Conservation (phyloP, 2,329 filamentous ascomycete species). For the Pestalotiopsis sp. region DNA sequence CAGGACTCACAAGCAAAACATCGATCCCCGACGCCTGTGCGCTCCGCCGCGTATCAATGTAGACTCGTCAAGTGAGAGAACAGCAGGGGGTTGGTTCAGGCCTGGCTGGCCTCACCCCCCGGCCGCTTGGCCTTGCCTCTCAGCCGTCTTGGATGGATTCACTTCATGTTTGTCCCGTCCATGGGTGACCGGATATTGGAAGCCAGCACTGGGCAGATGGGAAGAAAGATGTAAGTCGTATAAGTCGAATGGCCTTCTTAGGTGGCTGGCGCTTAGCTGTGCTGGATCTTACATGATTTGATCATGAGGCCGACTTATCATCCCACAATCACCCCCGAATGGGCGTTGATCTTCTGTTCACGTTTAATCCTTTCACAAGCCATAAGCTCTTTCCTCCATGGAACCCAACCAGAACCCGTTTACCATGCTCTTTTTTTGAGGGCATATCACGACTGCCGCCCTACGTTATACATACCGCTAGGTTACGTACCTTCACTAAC, state of each 20-base stretch:
- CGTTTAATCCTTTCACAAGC: not conserved
- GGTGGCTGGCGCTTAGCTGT: slow-evolving; percentile 9
- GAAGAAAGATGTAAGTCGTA: not conserved
- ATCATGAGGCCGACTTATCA: not conserved
- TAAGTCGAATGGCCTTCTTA: not conserved
- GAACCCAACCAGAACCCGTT: not conserved
- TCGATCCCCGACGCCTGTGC: slow-evolving; percentile 28
- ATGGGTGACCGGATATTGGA: too few species aligned
- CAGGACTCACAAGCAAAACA: slow-evolving; percentile 22
- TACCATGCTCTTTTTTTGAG: not conserved
- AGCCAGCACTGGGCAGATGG: not conserved
- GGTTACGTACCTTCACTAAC: not conserved
- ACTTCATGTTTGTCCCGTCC: not conserved
- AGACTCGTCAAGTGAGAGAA: slow-evolving; percentile 20
- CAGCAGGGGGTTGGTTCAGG: slow-evolving; percentile 13
- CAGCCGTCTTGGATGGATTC: not conserved
- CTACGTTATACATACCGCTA: not conserved
- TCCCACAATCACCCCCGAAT: not conserved
- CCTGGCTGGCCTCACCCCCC: slow-evolving; percentile 17
- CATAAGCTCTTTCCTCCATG: not conserved
- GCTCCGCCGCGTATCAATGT: slow-evolving; percentile 16
- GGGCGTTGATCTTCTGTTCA: not conserved
- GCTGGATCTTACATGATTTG: not conserved
- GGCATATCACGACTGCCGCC: not conserved
- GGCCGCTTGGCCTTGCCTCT: not conserved